Evolutionary conservation across 2,329 filamentous ascomycete species (phyloP).

Genomic region (Aspergillus sp.): DNA sequence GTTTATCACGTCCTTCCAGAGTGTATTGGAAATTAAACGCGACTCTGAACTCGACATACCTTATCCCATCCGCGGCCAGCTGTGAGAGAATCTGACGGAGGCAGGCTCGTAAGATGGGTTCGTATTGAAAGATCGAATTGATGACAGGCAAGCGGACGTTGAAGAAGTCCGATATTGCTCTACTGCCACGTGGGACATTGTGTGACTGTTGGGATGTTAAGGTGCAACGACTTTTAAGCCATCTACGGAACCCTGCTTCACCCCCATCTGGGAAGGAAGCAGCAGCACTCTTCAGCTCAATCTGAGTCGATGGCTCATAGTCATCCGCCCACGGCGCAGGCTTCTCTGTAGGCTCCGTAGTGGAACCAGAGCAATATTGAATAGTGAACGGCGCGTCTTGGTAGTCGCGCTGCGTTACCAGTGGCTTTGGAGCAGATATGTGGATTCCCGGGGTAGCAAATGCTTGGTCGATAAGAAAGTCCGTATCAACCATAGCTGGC

Average conservation of each 20-base stretch:
- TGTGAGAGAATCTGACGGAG: conserved; percentile 69
- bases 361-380: conserved; percentile 53
- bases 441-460: conserved; percentile 72
- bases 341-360: conserved; percentile 43
- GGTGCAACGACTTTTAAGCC: conserved; percentile 71
- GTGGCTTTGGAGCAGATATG: conserved; percentile 59
- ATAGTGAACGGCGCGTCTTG: conserved; percentile 62
- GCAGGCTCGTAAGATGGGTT: conserved; percentile 81
- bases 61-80: conserved; percentile 77
- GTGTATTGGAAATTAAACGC: conserved; percentile 73
- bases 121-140: conserved; percentile 77
- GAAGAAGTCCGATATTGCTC: conserved; percentile 81
- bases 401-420: conserved; percentile 56
- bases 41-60: conserved; percentile 78
- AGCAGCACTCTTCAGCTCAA: conserved; percentile 64
- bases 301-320: conserved; percentile 60
- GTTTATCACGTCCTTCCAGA: conserved; percentile 61
- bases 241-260: conserved; percentile 68
- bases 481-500: conserved; percentile 86
- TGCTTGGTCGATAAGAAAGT: conserved; percentile 72
- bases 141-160: conserved; percentile 70
- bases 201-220: conserved; percentile 71
- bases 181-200: conserved; percentile 77
- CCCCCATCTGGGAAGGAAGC: conserved; percentile 73
- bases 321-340: conserved; percentile 63